These are phyloP conservation scores for Lignosus rhinocerotis DNA, from an alignment of 1,284 basidiomycete genomes.

Conservation along the genomic window DNA sequence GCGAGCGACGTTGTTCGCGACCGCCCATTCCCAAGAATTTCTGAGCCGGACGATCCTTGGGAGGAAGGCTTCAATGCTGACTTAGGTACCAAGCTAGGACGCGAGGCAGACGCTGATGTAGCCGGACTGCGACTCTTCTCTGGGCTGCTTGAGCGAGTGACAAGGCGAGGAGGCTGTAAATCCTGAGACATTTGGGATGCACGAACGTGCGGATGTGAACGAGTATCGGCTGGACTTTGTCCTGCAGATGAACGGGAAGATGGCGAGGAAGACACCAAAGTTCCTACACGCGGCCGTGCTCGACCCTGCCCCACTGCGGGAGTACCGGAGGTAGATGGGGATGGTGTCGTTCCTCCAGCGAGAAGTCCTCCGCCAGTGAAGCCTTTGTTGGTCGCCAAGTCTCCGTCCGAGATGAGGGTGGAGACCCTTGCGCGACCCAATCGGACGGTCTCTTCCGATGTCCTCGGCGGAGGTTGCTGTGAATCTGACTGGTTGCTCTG, in stretches of 20 bases:
- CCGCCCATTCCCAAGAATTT: conserved; percentile 1
- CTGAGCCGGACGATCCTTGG: conserved; percentile 10
- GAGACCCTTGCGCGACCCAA: conserved; percentile 20
- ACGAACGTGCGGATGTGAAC: conserved; percentile 8
- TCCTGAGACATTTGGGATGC: conserved; percentile 2
- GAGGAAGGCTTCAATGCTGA: conserved; percentile 16
- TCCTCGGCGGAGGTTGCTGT: not conserved
- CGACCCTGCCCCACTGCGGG: not conserved
- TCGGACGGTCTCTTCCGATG: conserved; percentile 19
- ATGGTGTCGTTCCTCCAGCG: conserved; percentile 18
- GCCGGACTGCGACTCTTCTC: conserved; percentile 6
- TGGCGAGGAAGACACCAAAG: conserved; percentile 16
- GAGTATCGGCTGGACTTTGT: conserved; percentile 2
- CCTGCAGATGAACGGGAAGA: conserved; percentile 11
- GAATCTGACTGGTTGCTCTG: not conserved
- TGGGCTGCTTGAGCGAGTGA: conserved; percentile 11
- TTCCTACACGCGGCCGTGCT: conserved; percentile 24
- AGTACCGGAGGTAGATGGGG: not conserved
- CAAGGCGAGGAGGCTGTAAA: conserved; percentile 13
- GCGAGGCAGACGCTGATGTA: not conserved
- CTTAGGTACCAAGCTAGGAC: conserved; percentile 13
- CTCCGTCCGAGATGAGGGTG: conserved; percentile 26
- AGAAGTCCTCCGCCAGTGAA: conserved; percentile 34
- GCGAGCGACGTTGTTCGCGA: conserved; percentile 14
- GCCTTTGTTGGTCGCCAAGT: conserved; percentile 17